phyloP scores from a whole-genome alignment of 306 rosid species.

The Rosa chinensis region DNA sequence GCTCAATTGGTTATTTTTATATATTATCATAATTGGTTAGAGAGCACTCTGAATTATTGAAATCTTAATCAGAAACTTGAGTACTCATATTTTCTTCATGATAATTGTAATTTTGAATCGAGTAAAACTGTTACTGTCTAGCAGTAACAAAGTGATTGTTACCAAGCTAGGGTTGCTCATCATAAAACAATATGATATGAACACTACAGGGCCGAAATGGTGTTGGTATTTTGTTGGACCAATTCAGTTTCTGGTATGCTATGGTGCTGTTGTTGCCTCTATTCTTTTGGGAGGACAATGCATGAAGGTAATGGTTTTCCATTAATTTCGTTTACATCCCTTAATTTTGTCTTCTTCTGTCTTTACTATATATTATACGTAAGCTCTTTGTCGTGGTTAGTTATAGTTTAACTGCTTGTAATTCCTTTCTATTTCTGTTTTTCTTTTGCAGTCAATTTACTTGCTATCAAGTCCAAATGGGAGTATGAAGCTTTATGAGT shows the following conservation, averaged over 20 bases:
- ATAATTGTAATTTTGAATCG: too few relatives aligned
- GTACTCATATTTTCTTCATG: too few relatives aligned
- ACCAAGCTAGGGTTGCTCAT: not conserved
- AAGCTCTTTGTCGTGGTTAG: not conserved
- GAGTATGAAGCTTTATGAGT: slow-evolving; percentile 59
- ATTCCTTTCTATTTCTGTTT: not conserved
- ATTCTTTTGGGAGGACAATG: slow-evolving; percentile 73
- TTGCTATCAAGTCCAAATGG: slow-evolving; percentile 53
- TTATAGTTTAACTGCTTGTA: not conserved
- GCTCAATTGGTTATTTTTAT: not conserved
- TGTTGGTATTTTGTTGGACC: slow-evolving; percentile 72
- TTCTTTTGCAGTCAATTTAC: slow-evolving; percentile 53
- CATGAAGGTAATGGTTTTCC: slow-evolving; percentile 51
- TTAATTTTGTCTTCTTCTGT: not conserved
- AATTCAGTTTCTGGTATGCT: slow-evolving; percentile 61
- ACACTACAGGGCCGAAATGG: slow-evolving; percentile 59
- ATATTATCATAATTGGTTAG: too few relatives aligned
- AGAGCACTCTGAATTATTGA: too few relatives aligned
- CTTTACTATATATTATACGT: not conserved
- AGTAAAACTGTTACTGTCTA: too few relatives aligned
- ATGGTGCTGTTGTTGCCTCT: slow-evolving; percentile 61
- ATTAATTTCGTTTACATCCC: not conserved
- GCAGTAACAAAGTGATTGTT: not conserved
- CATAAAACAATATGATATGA: not conserved
- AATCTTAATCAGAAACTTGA: too few relatives aligned